A percentile compares a stretch with the other conserved stretches of the same genome.
Evolutionary conservation across 2,329 filamentous ascomycete genomes (phyloP).

Genomic region (Colletotrichum noveboracense): DNA sequence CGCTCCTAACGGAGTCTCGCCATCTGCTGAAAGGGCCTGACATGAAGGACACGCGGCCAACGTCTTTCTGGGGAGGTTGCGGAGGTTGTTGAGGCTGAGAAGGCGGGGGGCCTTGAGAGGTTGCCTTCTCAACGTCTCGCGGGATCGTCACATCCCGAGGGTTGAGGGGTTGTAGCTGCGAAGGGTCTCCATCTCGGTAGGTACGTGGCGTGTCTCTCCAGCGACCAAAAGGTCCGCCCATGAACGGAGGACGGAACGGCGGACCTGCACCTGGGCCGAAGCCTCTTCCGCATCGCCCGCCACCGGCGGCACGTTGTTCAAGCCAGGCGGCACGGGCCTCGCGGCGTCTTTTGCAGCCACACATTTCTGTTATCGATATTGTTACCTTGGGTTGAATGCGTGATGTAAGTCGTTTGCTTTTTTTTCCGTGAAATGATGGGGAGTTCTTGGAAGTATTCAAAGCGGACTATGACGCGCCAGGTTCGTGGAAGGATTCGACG

Average conservation of each 20-base stretch:
- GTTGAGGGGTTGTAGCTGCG: background rate
- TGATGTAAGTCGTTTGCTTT: background rate
- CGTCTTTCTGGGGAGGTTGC: background rate
- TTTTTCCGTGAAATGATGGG: background rate
- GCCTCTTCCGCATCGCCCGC: background rate
- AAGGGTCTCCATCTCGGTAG: background rate
- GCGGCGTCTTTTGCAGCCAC: constrained; percentile 9
- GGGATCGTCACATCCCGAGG: background rate
- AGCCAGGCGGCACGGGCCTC: constrained; percentile 16
- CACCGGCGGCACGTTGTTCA: background rate
- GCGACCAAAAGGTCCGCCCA: background rate
- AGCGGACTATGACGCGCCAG: background rate
- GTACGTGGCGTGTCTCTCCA: background rate
- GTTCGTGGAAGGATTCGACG: background rate
- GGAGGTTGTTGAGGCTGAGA: background rate
- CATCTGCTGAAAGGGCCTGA: background rate
- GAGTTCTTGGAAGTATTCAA: background rate
- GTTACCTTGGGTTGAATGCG: background rate
- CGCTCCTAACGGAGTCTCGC: background rate
- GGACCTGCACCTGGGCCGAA: background rate
- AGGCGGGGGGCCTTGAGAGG: background rate
- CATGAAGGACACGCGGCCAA: background rate
- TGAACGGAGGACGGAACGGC: background rate
- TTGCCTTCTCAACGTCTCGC: background rate
- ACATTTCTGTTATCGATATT: background rate